Base-by-base conservation (phyloP, 1,139 yeast genomes). In the Pichia sp. region DNA sequence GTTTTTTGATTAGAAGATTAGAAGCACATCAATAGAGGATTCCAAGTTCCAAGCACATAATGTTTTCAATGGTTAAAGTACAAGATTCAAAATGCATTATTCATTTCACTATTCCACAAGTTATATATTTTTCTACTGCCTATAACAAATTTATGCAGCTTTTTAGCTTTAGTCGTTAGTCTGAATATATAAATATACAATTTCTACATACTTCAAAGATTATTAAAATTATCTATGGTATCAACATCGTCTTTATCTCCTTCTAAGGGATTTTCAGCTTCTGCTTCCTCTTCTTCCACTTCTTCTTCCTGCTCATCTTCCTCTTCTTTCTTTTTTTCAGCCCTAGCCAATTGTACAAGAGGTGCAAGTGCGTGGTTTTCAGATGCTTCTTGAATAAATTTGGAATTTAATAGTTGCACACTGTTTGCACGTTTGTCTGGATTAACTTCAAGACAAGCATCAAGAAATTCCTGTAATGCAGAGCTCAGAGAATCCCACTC, bases 381-480 rank as follows among this genome's bases (percentile, higher is more conserved):
- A 58, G 86, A 96, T 10, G 95, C 87, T 49, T 77, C 77, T 32
- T 71, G 64, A 48, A 92, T 80, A 63, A 90, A 92, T 50, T 76
- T 77, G 65, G 89, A 94, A 32, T 70, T 67, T 49, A 92, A 72
- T 54, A 92, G 72, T 56, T 88, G 86, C 37, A 76, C 75, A 1
- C 97, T 95, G 55, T 83, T 80, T 1, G 89, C 94, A 64, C 98
- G 79, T 59, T 79, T 78, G 38, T 85, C 92, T 42, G 89, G 84
- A 58, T 87, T 88, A 39, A 90, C 97, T 61, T 83, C 86, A 56
- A 92, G 72, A 62, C 95, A 83, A 80, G 86, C 78, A 43, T 81
- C 77, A 63, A 92, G 73, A 60, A 92, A 92, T 49, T 74, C 72
- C 53, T 81, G 78, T 63, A 92, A 75, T 31, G 74, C 76, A 37